Conservation (phyloP, 1,284 basidiomycete genomes). For the Boletellus dicymbophilus region DNA sequence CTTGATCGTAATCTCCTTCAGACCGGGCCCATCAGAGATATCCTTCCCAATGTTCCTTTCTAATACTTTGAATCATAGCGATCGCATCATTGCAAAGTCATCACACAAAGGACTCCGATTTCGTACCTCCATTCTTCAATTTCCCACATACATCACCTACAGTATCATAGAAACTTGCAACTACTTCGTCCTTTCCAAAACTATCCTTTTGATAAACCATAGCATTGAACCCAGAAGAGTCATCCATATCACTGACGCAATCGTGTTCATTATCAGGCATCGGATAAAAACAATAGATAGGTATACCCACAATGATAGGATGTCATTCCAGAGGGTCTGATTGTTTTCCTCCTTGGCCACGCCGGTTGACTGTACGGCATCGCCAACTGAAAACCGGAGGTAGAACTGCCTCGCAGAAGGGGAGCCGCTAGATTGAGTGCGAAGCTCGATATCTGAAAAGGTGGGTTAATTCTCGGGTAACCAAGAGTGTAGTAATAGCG, state of each 20-base stretch:
- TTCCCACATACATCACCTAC: conserved; percentile 10
- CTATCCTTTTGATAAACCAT: conserved; percentile 12
- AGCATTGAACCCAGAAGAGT: conserved; percentile 10
- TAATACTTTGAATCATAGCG: conserved; percentile 16
- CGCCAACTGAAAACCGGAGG: conserved; percentile 10
- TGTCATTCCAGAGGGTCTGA: conserved; percentile 12
- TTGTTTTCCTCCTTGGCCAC: conserved; percentile 9
- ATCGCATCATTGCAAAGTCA: not conserved
- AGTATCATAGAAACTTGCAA: conserved; percentile 14
- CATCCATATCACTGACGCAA: conserved; percentile 12
- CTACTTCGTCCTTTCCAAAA: conserved; percentile 3
- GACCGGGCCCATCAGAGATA: not conserved
- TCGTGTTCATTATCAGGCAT: not conserved
- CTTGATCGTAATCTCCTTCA: conserved; percentile 12
- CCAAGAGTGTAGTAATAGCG: not conserved
- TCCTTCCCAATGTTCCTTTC: conserved; percentile 11
- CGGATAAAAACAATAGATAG: too few relatives aligned
- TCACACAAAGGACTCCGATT: not conserved
- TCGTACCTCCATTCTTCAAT: conserved; percentile 20
- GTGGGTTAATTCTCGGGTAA: not conserved
- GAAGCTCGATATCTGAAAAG: conserved; percentile 18
- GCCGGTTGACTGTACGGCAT: conserved; percentile 13
- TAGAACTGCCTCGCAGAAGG: conserved; percentile 12
- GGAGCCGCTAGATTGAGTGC: too few relatives aligned
- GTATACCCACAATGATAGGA: conserved; percentile 23